Percentiles rank a stretch among this genome's conserved stretches.
Conservation (phyloP, 345 rosid species). For the Brassica napus region Da-Ae NC_063447.1:10402501-10403000, state of each 20-base stretch:
- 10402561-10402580: conserved; percentile 42
- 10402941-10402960: neutral
- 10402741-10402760: neutral
- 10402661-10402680: conserved; percentile 46
- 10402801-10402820: neutral
- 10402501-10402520: conserved; percentile 5
- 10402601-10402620: conserved; percentile 89
- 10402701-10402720: neutral
- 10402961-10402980: neutral
- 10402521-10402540: conserved; percentile 8
- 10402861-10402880: neutral
- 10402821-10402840: neutral
- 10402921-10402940: neutral
- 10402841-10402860: neutral
- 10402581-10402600: conserved; percentile 80
- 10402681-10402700: neutral
- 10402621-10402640: conserved; percentile 61
- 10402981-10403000: neutral
- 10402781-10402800: conserved; percentile 5
- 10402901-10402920: neutral
- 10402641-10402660: conserved; percentile 72
- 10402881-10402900: neutral
- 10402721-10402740: neutral
- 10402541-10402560: neutral
- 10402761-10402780: neutral